Evolutionary conservation across 306 rosid species (phyloP).

Genomic region (Acacia acuminata): DNA sequence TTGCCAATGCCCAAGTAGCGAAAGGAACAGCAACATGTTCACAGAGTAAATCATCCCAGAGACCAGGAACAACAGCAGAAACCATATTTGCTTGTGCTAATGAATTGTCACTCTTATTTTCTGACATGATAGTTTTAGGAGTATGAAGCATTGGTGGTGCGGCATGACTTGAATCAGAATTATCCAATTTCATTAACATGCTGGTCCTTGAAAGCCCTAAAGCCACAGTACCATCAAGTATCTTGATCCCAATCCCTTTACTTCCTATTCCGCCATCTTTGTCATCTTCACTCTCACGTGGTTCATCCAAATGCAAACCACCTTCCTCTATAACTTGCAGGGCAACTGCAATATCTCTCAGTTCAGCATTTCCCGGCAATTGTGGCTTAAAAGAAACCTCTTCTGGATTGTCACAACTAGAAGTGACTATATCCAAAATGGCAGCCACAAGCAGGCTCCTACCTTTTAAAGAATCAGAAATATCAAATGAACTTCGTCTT

Average conservation of each 20-base stretch:
- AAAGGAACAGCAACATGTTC: constrained; percentile 98
- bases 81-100: constrained; percentile 38
- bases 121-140: constrained; percentile 36
- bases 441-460: constrained; percentile 99
- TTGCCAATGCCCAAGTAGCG: constrained; percentile 98
- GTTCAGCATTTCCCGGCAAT: constrained; percentile 79
- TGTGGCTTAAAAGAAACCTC: constrained; percentile 61
- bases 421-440: constrained; percentile 89
- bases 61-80: constrained; percentile 89
- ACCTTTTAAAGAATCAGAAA: constrained; percentile 88
- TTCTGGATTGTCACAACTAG: constrained; percentile 74
- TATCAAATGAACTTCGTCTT: constrained; percentile 71
- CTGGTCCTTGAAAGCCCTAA: constrained; percentile 71
- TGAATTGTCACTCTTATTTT: constrained; percentile 47
- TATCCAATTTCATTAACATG: constrained; percentile 47
- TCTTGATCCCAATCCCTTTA: constrained; percentile 82
- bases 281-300: constrained; percentile 54
- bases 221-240: constrained; percentile 81
- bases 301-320: constrained; percentile 76
- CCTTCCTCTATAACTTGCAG: constrained; percentile 92
- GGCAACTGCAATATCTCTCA: constrained; percentile 85
- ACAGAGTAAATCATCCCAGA: constrained; percentile 96
- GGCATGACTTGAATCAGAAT: constrained; percentile 34
- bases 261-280: constrained; percentile 61
- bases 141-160: constrained; percentile 33